These are phyloP conservation scores for Trichoderma koningii DNA, from an alignment of 2,329 filamentous ascomycete species.

Conservation along the genomic window DNA sequence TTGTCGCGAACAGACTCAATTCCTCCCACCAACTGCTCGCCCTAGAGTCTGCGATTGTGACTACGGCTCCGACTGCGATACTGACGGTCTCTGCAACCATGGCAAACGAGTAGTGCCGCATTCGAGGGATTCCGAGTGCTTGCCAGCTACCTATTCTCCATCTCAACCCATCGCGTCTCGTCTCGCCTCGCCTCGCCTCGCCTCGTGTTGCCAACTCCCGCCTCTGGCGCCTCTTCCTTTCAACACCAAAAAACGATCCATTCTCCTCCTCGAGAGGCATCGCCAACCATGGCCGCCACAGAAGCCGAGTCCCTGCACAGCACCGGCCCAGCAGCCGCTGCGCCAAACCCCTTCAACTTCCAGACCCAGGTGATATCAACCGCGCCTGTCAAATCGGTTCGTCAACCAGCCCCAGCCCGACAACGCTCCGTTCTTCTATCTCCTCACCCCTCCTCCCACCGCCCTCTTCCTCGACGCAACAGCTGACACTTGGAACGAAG, in stretches of 20 bases:
- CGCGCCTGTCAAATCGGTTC: constrained; percentile 74
- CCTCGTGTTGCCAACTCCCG: too few species aligned
- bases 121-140: background rate
- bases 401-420: constrained; percentile 31
- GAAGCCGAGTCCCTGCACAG: constrained; percentile 29
- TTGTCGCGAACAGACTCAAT: too few species aligned
- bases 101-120: background rate
- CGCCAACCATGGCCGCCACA: constrained; percentile 7
- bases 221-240: background rate
- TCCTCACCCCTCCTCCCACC: background rate
- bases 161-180: background rate
- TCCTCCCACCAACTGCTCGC: background rate
- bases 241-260: background rate
- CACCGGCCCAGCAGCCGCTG: constrained; percentile 33
- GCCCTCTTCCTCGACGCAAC: background rate
- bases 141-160: background rate
- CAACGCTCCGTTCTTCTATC: background rate
- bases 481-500: constrained; percentile 21
- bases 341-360: constrained; percentile 86
- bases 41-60: background rate
- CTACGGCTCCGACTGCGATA: background rate
- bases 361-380: constrained; percentile 78
- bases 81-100: background rate
- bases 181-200: too few species aligned
- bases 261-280: background rate